Evolutionary conservation across 1,139 yeast genomes (phyloP), one percentile per base, ranked within the genome.

Genomic region (Candida pseudocylindracea): DNA sequence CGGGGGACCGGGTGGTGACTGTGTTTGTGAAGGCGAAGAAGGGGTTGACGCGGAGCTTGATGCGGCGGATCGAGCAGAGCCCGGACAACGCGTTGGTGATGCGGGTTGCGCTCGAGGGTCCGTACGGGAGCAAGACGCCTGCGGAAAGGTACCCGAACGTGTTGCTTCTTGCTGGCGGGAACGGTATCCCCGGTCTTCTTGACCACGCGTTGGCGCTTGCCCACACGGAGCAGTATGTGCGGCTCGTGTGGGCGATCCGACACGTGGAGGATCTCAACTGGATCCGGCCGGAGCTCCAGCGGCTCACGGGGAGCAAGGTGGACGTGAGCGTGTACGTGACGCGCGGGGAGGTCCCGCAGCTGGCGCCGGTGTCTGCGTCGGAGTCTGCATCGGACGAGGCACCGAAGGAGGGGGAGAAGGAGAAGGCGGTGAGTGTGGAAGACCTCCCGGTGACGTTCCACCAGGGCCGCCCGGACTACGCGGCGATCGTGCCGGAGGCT

Each of bases 171-270:
- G 33, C 33, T 6, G 33, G 33, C 7, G 28, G 28, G 6, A 9
- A 10, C 8, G 25, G 25, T 8, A 60, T 79, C 39, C 76, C 92
- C 2, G 67, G 69, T 9, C 53, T 59, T 20, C 55, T 49, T 36
- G 52, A 54, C 30, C 63, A 56, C 40, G 57, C 58, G 5, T 41
- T 46, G 29, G 48, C 51, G 32, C 43, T 51, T 38, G 47, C 47
- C 15, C 39, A 40, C 29, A 35, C 39, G 13, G 44, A 45, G 15
- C 52, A 49, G 34, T 37, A 40, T 7, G 40, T 67, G 30, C 54
- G 56, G 33, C 49, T 71, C 34, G 38, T 55, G 26, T 72, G 80
- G 80, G 57, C 63, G 3, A 52, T 66, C 3, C 53, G 66, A 36
- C 67, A 63, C 34, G 50, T 50, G 29, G 48, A 51, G 12, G 50